A percentile compares a stretch with the other conserved stretches of the same genome.
phyloP scores from a whole-genome alignment of 2,329 filamentous ascomycete genomes.

The Meredithiella fracta region DNA sequence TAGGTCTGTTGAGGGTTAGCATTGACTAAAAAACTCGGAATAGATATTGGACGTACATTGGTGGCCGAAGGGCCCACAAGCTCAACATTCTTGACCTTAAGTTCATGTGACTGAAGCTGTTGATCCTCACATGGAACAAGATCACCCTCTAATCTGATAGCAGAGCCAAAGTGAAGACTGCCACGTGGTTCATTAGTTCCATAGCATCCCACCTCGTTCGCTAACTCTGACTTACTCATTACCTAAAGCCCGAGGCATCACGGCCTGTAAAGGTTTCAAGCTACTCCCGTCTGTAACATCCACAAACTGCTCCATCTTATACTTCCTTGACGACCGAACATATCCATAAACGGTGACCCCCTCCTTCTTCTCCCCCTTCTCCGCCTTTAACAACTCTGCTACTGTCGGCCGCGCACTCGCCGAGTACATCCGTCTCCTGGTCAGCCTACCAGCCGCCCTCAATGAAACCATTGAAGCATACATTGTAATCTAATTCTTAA shows the following conservation, averaged over 20 bases:
- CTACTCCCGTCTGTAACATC: conserved; percentile 79
- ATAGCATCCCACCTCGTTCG: neutral
- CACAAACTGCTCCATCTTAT: conserved; percentile 71
- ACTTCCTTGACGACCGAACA: conserved; percentile 69
- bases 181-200: neutral
- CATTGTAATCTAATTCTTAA: neutral
- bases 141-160: conserved; percentile 58
- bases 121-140: conserved; percentile 58
- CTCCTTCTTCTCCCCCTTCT: conserved; percentile 24
- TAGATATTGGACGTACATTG: conserved; percentile 39
- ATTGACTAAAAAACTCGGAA: neutral
- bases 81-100: conserved; percentile 53
- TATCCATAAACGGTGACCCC: conserved; percentile 53
- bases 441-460: neutral
- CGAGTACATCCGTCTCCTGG: neutral
- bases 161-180: conserved; percentile 68
- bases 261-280: conserved; percentile 60
- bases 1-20: conserved; percentile 45
- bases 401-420: conserved; percentile 19
- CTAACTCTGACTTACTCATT: conserved; percentile 43
- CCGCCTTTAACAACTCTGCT: conserved; percentile 39
- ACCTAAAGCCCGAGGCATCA: conserved; percentile 55
- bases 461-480: neutral
- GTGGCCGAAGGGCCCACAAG: conserved; percentile 65
- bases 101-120: conserved; percentile 52